These are phyloP conservation scores for Sporothrix globosa DNA, from an alignment of 2,329 filamentous ascomycete genomes.

Conservation along the genomic window DNA sequence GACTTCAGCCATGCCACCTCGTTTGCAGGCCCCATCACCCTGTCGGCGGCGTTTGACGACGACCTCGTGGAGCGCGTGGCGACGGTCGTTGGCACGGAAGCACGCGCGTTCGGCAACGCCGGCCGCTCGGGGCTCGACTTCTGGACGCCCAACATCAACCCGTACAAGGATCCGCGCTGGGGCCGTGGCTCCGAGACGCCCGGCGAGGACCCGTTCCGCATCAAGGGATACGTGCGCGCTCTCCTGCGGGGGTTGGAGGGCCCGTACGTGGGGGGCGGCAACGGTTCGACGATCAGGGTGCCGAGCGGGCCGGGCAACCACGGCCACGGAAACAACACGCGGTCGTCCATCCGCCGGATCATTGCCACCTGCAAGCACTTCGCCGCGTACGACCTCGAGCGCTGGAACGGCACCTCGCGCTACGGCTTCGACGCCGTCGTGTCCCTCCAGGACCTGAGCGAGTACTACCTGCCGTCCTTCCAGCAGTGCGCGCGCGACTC, in stretches of 20 bases:
- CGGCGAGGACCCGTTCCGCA: slow-evolving; percentile 39
- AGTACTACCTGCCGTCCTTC: slow-evolving; percentile 71
- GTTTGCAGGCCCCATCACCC: slow-evolving; percentile 43
- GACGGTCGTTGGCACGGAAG: slow-evolving; percentile 40
- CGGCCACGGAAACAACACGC: slow-evolving; percentile 5
- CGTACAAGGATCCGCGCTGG: slow-evolving; percentile 65
- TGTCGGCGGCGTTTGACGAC: slow-evolving; percentile 44
- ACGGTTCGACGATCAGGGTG: neutral
- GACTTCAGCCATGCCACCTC: slow-evolving; percentile 41
- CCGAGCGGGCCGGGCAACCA: neutral
- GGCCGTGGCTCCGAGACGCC: slow-evolving; percentile 51
- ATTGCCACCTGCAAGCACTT: slow-evolving; percentile 61
- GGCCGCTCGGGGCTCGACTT: slow-evolving; percentile 51
- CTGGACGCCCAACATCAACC: slow-evolving; percentile 70
- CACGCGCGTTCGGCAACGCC: slow-evolving; percentile 43
- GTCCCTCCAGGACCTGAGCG: slow-evolving; percentile 62
- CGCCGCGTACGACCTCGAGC: slow-evolving; percentile 60
- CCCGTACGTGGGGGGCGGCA: slow-evolving; percentile 11
- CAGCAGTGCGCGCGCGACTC: slow-evolving; percentile 63
- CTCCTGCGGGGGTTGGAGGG: slow-evolving; percentile 40
- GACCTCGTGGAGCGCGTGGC: slow-evolving; percentile 39
- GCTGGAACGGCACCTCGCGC: slow-evolving; percentile 37
- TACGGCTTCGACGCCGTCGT: slow-evolving; percentile 57
- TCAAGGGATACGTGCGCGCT: slow-evolving; percentile 37
- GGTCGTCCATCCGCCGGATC: slow-evolving; percentile 34